phyloP scores from a whole-genome alignment of 2,329 filamentous ascomycete species.

The Colletotrichum navitas region DNA sequence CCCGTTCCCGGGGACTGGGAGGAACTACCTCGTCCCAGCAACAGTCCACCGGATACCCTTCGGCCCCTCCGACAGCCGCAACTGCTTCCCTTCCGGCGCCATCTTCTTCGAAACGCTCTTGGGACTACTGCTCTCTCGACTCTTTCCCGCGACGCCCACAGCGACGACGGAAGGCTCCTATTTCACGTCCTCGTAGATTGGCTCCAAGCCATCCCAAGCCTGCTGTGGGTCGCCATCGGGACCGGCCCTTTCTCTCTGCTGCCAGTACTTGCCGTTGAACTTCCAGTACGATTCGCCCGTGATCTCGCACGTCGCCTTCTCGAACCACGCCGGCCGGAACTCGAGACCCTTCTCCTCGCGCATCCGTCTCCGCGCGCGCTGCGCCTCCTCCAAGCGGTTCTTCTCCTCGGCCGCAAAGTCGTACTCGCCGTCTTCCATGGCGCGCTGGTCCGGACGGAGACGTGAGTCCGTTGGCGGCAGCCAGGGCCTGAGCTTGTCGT shows the following conservation, averaged over 20 bases:
- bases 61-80: not conserved
- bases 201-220: conserved; percentile 80
- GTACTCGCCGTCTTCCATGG: conserved; percentile 99
- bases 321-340: conserved; percentile 89
- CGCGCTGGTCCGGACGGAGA: conserved; percentile 92
- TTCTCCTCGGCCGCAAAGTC: conserved; percentile 94
- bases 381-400: conserved; percentile 92
- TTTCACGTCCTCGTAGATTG: conserved; percentile 70
- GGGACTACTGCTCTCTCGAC: not conserved
- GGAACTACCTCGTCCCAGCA: conserved; percentile 11
- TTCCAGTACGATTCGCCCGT: conserved; percentile 94
- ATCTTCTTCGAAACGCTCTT: not conserved
- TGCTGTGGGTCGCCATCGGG: conserved; percentile 63
- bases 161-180: conserved; percentile 2
- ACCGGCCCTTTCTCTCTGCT: conserved; percentile 74
- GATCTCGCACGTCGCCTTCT: conserved; percentile 75
- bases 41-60: conserved; percentile 18
- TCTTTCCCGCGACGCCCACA: not conserved
- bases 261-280: conserved; percentile 92
- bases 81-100: not conserved
- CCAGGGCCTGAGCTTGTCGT: conserved; percentile 81
- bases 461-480: conserved; percentile 94
- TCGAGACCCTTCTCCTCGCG: conserved; percentile 85
- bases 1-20: not conserved
- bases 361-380: conserved; percentile 79